phyloP scores from a whole-genome alignment of 257 asterid species.

The Solanum megistacrolobum region DNA sequence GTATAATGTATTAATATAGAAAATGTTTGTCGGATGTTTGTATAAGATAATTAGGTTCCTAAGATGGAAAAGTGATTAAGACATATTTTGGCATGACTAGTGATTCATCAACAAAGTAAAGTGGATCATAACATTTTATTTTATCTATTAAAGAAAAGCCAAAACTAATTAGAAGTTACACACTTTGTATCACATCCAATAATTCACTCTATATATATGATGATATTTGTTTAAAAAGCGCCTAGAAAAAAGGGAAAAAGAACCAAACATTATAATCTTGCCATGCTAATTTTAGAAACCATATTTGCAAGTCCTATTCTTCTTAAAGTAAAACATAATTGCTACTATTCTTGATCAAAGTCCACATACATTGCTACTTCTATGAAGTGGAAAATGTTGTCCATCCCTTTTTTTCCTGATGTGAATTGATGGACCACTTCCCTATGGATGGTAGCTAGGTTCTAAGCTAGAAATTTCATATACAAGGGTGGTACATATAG shows the following conservation, averaged over 20 bases:
- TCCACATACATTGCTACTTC: background rate
- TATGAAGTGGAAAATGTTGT: background rate
- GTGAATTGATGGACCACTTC: background rate
- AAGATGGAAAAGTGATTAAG: background rate
- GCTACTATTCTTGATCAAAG: background rate
- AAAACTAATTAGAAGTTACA: background rate
- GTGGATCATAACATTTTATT: background rate
- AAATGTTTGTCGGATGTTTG: background rate
- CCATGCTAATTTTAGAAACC: background rate
- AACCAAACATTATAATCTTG: background rate
- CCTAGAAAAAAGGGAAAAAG: background rate
- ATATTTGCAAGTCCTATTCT: background rate
- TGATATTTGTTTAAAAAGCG: background rate
- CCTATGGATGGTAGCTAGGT: background rate
- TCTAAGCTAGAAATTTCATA: background rate
- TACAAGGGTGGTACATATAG: background rate
- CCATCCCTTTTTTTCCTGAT: background rate
- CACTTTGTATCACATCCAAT: background rate
- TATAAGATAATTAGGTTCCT: background rate
- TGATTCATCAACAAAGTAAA: background rate
- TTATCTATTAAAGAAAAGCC: background rate
- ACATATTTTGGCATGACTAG: background rate
- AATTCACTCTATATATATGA: background rate
- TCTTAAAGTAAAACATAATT: background rate
- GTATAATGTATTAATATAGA: background rate